Percentiles rank a stretch among this genome's conserved stretches.
Evolutionary conservation across 768 basidiomycete species (phyloP).

Genomic region (Tubosaeta sp.): DNA sequence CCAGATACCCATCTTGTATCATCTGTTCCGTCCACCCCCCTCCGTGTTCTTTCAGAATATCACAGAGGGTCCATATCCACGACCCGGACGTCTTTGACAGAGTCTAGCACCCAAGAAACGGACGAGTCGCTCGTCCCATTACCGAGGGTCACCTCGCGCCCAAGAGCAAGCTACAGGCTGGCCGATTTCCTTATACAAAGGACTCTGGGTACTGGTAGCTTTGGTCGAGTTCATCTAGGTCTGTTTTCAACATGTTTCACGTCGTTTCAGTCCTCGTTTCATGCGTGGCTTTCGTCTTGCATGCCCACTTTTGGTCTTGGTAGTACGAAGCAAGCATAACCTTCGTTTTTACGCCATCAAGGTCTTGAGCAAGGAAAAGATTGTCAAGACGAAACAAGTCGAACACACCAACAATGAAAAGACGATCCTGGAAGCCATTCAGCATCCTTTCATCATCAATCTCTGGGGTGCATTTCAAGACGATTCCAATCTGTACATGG

Average conservation of each 20-base stretch:
- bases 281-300: background rate
- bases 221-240: constrained; percentile 95
- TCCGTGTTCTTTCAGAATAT: constrained; percentile 40
- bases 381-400: constrained; percentile 89
- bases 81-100: constrained; percentile 56
- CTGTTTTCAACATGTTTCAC: constrained; percentile 2
- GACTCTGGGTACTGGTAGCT: constrained; percentile 91
- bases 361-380: constrained; percentile 89
- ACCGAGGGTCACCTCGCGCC: constrained; percentile 39
- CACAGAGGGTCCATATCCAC: constrained; percentile 66
- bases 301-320: background rate
- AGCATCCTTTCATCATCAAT: constrained; percentile 93
- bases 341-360: constrained; percentile 96
- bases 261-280: background rate
- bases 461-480: constrained; percentile 97
- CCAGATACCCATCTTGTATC: constrained; percentile 1
- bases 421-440: constrained; percentile 75
- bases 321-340: constrained; percentile 90
- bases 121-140: constrained; percentile 32
- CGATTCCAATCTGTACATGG: constrained; percentile 90
- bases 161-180: constrained; percentile 67
- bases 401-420: constrained; percentile 98
- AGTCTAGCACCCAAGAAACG: constrained; percentile 41
- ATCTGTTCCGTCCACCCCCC: constrained; percentile 8
- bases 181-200: constrained; percentile 77